Evolutionary conservation across 306 rosid species (phyloP), one percentile per base, ranked within the genome.

Genomic region (Casuarina glauca): DNA sequence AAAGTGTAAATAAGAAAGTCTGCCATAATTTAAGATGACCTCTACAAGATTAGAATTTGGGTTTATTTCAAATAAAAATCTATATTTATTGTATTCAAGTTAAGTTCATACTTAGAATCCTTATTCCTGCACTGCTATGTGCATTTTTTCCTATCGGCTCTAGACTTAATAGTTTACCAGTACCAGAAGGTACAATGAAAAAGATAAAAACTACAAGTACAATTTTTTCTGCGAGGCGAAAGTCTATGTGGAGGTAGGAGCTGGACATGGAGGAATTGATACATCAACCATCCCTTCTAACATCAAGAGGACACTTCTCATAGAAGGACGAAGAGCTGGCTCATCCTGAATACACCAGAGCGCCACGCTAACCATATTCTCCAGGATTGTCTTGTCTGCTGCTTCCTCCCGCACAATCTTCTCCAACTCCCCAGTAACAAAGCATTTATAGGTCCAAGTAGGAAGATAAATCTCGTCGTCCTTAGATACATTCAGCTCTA

Each of bases 301-400:
- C 82, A 79, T 79, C 73, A 79, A 51, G 20, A 50, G 52, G 0
- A 50, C 82, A 50, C 73, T 72, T 69, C 72, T 79, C 82, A 79
- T 79, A 10, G 82, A 72, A 48, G 82, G 82, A 19, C 82, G 82
- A 50, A 79, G 82, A 72, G 52, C 52, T 19, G 55, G 67, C 51
- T 79, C 77, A 3, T 79, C 82, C 61, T 72, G 82, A 69, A 77
- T 55, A 20, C 80, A 77, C 80, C 80, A 77, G 0, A 77, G 12
- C 12, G 52, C 80, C 2, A 72, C 72, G 32, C 62, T 79, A 1
- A 72, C 77, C 77, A 60, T 38, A 5, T 79, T 72, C 43, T 72
- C 77, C 20, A 79, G 62, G 9, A 3, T 63, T 17, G 2, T 72
- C 43, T 12, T 79, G 39, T 79, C 82, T 17, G 26, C 82, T 60